Evolutionary conservation across 148 eudicot genomes (phyloP), one percentile per base, ranked within the genome.

Genomic region (Euryodendron excelsum): DNA sequence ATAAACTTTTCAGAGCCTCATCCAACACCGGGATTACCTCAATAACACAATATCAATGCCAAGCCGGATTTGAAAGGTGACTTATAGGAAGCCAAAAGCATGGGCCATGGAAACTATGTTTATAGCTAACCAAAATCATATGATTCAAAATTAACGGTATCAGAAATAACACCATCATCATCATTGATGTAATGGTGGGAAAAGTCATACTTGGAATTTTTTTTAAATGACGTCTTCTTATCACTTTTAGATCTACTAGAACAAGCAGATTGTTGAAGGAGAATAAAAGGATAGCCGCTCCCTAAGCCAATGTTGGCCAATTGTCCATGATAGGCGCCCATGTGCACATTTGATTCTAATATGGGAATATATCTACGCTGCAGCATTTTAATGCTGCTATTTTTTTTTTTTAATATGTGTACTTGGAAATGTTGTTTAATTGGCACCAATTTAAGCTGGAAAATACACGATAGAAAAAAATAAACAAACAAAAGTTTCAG

Each of bases 401-500:
- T 37, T 36, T 17, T 10, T 47, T 44, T 27, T 15, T 10, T 44
- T 47, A n/a, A 25, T 68, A 34, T 9, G 5, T 25, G 73, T 25
- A 69, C 53, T 44, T 44, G 28, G 59, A 55, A 71, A 71, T 71
- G 15, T 47, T 69, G 53, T 44, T 44, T 44, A 41, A 44, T 69
- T 14, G 55, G 23, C 5, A 34, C 73, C 53, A 11, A 47, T 70
- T 71, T 48, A 30, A 48, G 3, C 39, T 15, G 56, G 60, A 58
- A 74, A 21, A 37, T 6, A 74, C 36, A 58, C 36, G 12, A 13
- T 1, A 56, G 21, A 18, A 9, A 13, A 31, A 0, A 25, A 37
- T 4, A 39, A 23, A 34, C 20, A 1, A 44, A 11, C 15, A 30
- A 18, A 31, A 48, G 34, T 0, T 48, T 30, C 59, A 48, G 14